phyloP scores from a whole-genome alignment of 163 green algal genomes.

The Chlamydomonas reinhardtii region DNA sequence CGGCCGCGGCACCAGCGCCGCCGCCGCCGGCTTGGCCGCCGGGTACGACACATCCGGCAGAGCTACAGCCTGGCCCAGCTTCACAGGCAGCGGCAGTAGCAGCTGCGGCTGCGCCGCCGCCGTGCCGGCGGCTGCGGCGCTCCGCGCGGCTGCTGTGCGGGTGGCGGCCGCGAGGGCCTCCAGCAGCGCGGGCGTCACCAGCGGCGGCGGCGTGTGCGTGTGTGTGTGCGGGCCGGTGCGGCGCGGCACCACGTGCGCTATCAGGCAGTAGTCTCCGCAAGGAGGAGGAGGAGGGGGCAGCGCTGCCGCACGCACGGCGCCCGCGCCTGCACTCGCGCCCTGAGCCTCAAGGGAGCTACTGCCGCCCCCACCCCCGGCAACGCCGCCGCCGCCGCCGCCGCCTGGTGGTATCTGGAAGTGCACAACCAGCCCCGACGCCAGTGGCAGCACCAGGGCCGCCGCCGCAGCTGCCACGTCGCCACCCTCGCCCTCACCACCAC shows the following conservation, averaged over 20 bases:
- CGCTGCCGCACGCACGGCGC: background rate
- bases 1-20: background rate
- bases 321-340: background rate
- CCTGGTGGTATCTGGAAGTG: slow-evolving; percentile 13
- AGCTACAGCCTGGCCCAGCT: slow-evolving; percentile 23
- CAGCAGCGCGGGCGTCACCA: background rate
- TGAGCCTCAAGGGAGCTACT: no score
- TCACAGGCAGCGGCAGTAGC: background rate
- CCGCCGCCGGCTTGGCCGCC: background rate
- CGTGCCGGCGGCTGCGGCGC: background rate
- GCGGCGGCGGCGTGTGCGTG: background rate
- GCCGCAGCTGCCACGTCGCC: no score
- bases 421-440: slow-evolving; percentile 18
- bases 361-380: no score
- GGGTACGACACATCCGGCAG: slow-evolving; percentile 31
- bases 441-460: slow-evolving; percentile 4
- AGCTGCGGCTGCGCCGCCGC: background rate
- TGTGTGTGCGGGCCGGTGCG: no score
- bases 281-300: background rate
- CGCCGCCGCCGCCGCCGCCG: background rate
- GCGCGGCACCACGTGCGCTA: slow-evolving; percentile 13
- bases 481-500: no score
- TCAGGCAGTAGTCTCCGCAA: slow-evolving; percentile 19
- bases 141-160: background rate
- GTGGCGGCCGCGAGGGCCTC: background rate